These are phyloP conservation scores for Fusarium cyanostomum DNA, from an alignment of 2,329 filamentous ascomycete species.

Conservation along the genomic window DNA sequence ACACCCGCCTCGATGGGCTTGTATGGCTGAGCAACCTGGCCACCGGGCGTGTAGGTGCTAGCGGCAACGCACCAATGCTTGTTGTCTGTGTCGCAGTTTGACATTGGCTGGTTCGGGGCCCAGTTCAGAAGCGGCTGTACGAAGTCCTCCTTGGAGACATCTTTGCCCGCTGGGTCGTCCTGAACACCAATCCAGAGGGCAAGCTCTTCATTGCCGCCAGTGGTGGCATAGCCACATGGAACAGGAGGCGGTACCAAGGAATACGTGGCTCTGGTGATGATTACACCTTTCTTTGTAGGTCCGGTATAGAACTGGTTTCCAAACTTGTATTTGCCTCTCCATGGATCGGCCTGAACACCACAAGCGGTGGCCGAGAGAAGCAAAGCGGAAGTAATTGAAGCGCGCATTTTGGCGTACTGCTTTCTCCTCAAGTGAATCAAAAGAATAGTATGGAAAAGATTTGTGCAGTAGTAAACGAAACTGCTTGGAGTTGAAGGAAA, in stretches of 20 bases:
- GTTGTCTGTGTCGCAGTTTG: conserved; percentile 21
- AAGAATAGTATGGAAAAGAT: background rate
- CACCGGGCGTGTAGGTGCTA: conserved; percentile 16
- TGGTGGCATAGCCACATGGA: conserved; percentile 22
- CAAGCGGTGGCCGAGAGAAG: conserved; percentile 3
- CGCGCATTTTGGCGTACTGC: conserved; percentile 1
- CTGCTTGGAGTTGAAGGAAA: too few relatives aligned
- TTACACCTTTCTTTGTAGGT: conserved; percentile 19
- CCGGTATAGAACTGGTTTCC: conserved; percentile 26
- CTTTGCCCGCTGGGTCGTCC: conserved; percentile 13
- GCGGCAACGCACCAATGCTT: conserved; percentile 20
- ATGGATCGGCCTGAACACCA: conserved; percentile 6
- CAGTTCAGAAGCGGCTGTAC: conserved; percentile 24
- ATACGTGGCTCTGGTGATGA: conserved; percentile 19
- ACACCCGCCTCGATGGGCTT: conserved; percentile 1
- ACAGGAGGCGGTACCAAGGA: conserved; percentile 9
- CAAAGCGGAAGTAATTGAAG: background rate
- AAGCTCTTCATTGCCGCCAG: conserved; percentile 24
- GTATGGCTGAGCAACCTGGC: conserved; percentile 10
- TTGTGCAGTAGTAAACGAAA: too few relatives aligned
- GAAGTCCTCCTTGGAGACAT: conserved; percentile 12
- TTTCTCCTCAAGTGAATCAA: background rate
- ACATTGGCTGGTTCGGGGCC: conserved; percentile 10
- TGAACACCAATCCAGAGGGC: conserved; percentile 25
- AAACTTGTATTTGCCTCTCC: conserved; percentile 20